These are phyloP conservation scores for Calonectria pauciramosa DNA, from an alignment of 2,329 filamentous ascomycete species.

Conservation along the genomic window DNA sequence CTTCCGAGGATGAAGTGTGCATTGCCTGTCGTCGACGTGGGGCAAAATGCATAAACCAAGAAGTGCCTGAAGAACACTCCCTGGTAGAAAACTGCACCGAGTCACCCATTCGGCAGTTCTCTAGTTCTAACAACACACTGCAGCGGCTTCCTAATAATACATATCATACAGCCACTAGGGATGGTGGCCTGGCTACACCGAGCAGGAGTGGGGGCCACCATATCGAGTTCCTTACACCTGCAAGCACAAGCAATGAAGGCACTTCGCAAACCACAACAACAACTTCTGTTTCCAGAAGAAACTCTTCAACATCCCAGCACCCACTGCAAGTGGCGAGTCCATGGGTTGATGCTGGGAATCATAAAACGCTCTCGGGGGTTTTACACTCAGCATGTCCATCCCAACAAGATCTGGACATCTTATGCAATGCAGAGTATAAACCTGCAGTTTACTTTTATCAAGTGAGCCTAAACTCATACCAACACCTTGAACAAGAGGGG, in stretches of 20 bases:
- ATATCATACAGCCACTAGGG: background rate
- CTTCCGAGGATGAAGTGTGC: background rate
- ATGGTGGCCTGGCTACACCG: background rate
- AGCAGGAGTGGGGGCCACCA: background rate
- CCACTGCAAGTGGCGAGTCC: too few species aligned
- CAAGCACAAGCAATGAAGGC: background rate
- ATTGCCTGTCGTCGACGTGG: conserved; percentile 7
- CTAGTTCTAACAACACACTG: too few species aligned
- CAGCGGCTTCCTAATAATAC: background rate
- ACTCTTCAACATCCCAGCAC: background rate
- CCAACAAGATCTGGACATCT: background rate
- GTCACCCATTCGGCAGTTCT: background rate
- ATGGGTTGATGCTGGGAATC: background rate
- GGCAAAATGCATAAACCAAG: conserved; percentile 19
- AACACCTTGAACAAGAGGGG: background rate
- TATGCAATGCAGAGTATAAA: background rate
- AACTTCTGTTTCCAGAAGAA: background rate
- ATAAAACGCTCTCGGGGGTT: background rate
- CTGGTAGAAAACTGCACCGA: background rate
- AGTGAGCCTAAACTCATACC: background rate
- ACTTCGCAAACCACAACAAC: background rate
- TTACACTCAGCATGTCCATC: background rate
- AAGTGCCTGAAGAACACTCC: background rate
- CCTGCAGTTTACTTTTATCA: background rate
- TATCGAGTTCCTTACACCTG: background rate